Percentiles rank a stretch among this genome's conserved stretches.
Conservation (phyloP, 2,329 filamentous ascomycete species). For the Aplosporella prunicola region DNA sequence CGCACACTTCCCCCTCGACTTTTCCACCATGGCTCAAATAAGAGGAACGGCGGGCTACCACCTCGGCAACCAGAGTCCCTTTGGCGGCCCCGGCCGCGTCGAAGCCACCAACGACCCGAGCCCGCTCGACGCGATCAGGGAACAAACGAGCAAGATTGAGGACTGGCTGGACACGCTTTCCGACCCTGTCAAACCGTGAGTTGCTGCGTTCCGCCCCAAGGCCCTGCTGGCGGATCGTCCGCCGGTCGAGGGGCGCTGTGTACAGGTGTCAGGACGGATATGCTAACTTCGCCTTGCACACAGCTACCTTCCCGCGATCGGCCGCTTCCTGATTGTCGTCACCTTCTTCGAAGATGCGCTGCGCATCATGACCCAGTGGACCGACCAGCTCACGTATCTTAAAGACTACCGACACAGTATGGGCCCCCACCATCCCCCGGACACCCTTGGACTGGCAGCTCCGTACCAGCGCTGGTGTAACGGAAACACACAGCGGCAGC, state of each 20-base stretch:
- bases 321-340: slow-evolving; percentile 93
- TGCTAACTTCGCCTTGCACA: slow-evolving; percentile 19
- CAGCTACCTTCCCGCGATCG: slow-evolving; percentile 89
- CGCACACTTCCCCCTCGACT: background rate
- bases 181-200: slow-evolving; percentile 91
- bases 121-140: slow-evolving; percentile 77
- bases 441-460: slow-evolving; percentile 4
- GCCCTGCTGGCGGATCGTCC: background rate
- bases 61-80: slow-evolving; percentile 64
- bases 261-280: background rate
- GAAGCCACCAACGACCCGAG: slow-evolving; percentile 60
- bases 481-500: background rate
- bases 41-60: slow-evolving; percentile 68
- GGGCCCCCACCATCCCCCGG: slow-evolving; percentile 37
- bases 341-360: slow-evolving; percentile 96
- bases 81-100: slow-evolving; percentile 50
- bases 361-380: slow-evolving; percentile 96
- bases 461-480: background rate
- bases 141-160: slow-evolving; percentile 98
- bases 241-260: background rate
- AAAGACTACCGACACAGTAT: slow-evolving; percentile 88
- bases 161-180: slow-evolving; percentile 78
- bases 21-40: slow-evolving; percentile 51
- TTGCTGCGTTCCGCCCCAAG: slow-evolving; percentile 19
- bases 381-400: slow-evolving; percentile 85